Percentiles rank a stretch among this genome's conserved stretches.
phyloP scores from a whole-genome alignment of 2,329 filamentous ascomycete genomes.

The Penicillium brasilianum region DNA sequence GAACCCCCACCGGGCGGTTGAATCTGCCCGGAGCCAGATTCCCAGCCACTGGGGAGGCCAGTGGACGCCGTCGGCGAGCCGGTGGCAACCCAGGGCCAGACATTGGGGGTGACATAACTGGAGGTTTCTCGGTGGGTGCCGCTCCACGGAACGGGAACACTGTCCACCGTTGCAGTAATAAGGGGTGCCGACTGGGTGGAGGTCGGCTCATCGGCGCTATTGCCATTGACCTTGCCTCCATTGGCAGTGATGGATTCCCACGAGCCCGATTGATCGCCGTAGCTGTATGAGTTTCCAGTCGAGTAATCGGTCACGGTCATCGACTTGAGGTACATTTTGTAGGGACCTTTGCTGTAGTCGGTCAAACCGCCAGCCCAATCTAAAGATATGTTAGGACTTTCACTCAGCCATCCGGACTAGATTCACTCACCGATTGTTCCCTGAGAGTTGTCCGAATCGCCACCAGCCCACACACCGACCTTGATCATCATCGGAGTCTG shows the following conservation, averaged over 20 bases:
- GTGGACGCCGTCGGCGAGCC: conserved; percentile 55
- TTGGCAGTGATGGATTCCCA: conserved; percentile 82
- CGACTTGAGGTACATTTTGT: conserved; percentile 80
- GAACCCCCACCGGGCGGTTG: conserved; percentile 71
- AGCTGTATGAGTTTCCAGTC: conserved; percentile 82
- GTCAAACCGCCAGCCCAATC: conserved; percentile 86
- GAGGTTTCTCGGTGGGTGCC: conserved; percentile 54
- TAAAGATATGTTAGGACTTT: conserved; percentile 28
- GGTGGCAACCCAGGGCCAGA: conserved; percentile 71
- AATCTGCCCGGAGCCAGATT: conserved; percentile 77
- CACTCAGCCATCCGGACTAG: not conserved
- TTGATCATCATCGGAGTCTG: conserved; percentile 96
- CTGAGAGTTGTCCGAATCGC: conserved; percentile 75
- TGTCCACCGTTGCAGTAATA: conserved; percentile 65
- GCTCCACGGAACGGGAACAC: conserved; percentile 69
- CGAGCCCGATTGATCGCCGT: conserved; percentile 75
- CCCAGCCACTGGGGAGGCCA: conserved; percentile 77
- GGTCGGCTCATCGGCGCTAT: conserved; percentile 53
- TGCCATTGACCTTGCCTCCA: conserved; percentile 75
- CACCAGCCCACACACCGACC: conserved; percentile 89
- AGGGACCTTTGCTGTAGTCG: conserved; percentile 82
- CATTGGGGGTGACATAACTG: conserved; percentile 61
- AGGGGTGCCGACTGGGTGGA: conserved; percentile 61
- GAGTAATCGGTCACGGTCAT: conserved; percentile 88
- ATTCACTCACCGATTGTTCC: conserved; percentile 71